Evolutionary conservation across 208 protist genomes (phyloP).

Genomic region (Acanthamoeba royreba): DNA sequence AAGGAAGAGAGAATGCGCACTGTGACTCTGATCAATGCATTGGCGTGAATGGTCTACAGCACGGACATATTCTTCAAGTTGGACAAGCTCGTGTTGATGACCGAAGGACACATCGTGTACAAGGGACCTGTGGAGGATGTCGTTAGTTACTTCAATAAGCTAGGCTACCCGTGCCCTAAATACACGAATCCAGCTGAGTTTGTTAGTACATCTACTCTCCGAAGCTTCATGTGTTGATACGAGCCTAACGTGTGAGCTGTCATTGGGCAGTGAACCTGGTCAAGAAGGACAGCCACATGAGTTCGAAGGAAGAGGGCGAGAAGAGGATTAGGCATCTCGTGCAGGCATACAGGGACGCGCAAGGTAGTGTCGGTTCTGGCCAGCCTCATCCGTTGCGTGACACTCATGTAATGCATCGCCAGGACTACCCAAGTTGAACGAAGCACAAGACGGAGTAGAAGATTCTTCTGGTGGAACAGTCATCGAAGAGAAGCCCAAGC

Average conservation of each 20-base stretch:
- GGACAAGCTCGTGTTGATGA: conserved; percentile 42
- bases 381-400: neutral
- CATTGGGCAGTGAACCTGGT: neutral
- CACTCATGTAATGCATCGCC: neutral
- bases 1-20: neutral
- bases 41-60: neutral
- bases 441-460: no score
- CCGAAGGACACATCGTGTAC: neutral
- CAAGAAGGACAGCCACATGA: neutral
- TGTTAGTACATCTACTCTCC: neutral
- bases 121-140: neutral
- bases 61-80: conserved; percentile 44
- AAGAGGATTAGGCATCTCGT: neutral
- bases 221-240: neutral
- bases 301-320: neutral
- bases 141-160: neutral
- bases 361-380: no score
- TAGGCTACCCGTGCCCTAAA: conserved; percentile 42
- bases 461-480: neutral
- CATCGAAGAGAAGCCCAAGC: no score
- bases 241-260: neutral
- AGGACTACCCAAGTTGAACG: no score
- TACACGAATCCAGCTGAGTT: conserved; percentile 55
- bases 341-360: neutral
- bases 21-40: neutral